Conservation (phyloP, 257 asterid species). For the Solanum chaucha region DNA sequence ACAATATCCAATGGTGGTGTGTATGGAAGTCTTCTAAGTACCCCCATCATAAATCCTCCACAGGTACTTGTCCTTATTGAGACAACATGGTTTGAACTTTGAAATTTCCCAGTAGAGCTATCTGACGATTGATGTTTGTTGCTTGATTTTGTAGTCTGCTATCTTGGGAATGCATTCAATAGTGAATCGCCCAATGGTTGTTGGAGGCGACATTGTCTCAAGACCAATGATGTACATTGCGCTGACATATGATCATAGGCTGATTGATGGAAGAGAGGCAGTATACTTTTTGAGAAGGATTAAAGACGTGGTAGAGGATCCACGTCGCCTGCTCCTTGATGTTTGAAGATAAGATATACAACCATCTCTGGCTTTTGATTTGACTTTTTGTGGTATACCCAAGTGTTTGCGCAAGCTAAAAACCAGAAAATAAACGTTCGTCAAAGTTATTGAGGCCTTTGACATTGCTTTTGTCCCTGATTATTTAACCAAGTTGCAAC, state of each 20-base stretch:
- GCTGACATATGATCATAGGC: constrained; percentile 83
- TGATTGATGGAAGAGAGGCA: constrained; percentile 98
- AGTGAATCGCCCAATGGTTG: constrained; percentile 93
- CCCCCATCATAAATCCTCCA: constrained; percentile 98
- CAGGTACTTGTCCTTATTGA: constrained; percentile 43
- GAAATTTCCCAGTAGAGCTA: neutral
- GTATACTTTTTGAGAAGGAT: constrained; percentile 85
- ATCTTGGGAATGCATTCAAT: constrained; percentile 97
- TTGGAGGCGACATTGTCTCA: constrained; percentile 73
- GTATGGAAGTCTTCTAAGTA: constrained; percentile 93
- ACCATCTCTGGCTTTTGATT: neutral
- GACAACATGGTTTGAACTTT: neutral
- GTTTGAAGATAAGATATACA: constrained; percentile 29
- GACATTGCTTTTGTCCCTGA: neutral
- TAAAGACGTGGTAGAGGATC: constrained; percentile 96
- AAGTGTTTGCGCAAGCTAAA: neutral
- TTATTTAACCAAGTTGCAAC: neutral
- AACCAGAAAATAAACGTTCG: constrained; percentile 1
- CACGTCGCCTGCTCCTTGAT: constrained; percentile 85
- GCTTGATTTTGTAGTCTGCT: constrained; percentile 58
- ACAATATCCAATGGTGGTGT: constrained; percentile 98
- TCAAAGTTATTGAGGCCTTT: constrained; percentile 1
- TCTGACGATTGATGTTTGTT: neutral
- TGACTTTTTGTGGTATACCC: neutral
- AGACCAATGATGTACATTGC: constrained; percentile 99